Evolutionary conservation across 345 rosid species (phyloP), one percentile per base, ranked within the genome.

Genomic region (Populus davidiana): DNA sequence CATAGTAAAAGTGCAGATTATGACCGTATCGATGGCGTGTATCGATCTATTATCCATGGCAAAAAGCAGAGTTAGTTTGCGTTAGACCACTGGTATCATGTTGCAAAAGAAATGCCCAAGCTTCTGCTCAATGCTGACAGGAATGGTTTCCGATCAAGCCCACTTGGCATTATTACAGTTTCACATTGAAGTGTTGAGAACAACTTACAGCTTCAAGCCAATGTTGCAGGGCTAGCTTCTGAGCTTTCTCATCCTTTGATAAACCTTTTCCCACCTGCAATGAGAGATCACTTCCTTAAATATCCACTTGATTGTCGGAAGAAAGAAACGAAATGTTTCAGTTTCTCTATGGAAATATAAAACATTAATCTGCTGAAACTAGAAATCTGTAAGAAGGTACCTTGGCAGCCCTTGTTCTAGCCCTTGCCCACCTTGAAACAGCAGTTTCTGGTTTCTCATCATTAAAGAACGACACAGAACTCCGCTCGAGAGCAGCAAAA

Each of bases 131-230:
- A 39, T 8, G 43, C 1, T 39, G 29, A n/a, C 11, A n/a, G 7
- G 6, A 39, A 39, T 39, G 43, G 43, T 39, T 6, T 39, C 8
- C 10, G 0, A 39, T 7, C 0, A 39, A 39, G 43, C 5, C 18
- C 50, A 47, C 16, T 47, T 47, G 50, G 50, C 16, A 13, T 47
- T 47, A 1, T 12, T 4, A 47, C 16, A 47, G 50, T 47, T 47
- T 47, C 50, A 47, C 50, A 47, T 14, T 11, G 3, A 13, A 47
- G 50, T 47, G 13, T 25, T 29, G 1, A 66, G 50, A 61, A 3
- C 17, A 59, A 84, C 98, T 86, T 86, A 93, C 98, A 79, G 99
- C 98, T 89, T 96, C 99, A 52, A 96, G 93, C 97, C 99, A 96
- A 63, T 95, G 99, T 69, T 91, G 93, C 65, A 95, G 79, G 68